Conservation (phyloP, 768 basidiomycete species). For the Gloeostereum incarnatum region DNA sequence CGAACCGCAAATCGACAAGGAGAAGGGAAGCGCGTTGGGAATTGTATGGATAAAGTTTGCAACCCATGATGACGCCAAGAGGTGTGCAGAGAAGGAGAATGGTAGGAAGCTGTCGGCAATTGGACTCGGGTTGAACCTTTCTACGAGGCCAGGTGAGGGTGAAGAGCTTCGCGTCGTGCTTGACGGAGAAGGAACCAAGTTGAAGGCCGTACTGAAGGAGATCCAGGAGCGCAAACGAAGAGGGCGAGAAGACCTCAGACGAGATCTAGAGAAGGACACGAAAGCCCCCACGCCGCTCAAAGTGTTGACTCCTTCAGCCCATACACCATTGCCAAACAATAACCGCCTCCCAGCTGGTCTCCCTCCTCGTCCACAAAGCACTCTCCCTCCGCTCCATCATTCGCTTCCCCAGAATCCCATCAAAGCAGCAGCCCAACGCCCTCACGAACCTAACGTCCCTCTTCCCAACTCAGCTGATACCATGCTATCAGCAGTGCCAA, state of each 20-base stretch:
- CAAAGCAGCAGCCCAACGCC: background rate
- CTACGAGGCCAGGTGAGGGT: conserved; percentile 22
- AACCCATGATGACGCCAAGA: conserved; percentile 57
- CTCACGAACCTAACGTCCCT: background rate
- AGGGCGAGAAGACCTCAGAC: conserved; percentile 31
- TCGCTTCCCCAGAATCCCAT: background rate
- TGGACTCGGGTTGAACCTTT: conserved; percentile 25
- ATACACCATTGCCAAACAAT: background rate
- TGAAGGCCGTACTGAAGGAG: conserved; percentile 60
- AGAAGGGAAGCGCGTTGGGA: conserved; percentile 77
- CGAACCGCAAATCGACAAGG: conserved; percentile 71
- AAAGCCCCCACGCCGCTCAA: background rate
- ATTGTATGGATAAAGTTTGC: conserved; percentile 67
- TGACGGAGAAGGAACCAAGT: conserved; percentile 63
- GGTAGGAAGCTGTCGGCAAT: conserved; percentile 43
- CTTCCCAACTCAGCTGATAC: background rate
- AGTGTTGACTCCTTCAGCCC: background rate
- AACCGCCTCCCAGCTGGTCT: conserved; percentile 2
- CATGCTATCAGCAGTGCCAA: background rate
- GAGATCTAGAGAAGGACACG: conserved; percentile 8
- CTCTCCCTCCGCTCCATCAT: background rate
- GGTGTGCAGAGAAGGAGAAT: conserved; percentile 57
- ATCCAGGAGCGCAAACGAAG: conserved; percentile 46
- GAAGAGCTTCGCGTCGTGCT: conserved; percentile 69
- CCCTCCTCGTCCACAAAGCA: conserved; percentile 6